These are phyloP conservation scores for Sclerotinia subarctica DNA, from an alignment of 2,329 filamentous ascomycete genomes.

Conservation along the genomic window DNA sequence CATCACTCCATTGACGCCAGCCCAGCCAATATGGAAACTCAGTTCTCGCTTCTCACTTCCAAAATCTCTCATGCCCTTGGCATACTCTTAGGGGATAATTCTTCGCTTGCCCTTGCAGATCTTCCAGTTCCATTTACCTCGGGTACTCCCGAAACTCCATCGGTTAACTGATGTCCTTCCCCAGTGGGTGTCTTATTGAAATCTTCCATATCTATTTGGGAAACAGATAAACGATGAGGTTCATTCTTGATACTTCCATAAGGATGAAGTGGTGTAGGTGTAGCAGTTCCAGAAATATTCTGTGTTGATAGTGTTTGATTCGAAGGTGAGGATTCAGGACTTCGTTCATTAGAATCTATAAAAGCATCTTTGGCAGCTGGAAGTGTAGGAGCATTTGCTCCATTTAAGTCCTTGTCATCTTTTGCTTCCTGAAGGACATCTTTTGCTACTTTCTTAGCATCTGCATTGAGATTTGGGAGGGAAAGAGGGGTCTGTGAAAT, in stretches of 20 bases:
- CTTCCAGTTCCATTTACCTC: neutral
- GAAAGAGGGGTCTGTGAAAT: constrained; percentile 27
- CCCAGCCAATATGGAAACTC: neutral
- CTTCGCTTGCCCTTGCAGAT: neutral
- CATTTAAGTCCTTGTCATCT: neutral
- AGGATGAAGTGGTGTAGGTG: neutral
- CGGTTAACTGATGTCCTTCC: neutral
- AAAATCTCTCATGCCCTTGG: neutral
- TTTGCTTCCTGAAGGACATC: constrained; percentile 27
- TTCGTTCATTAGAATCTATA: neutral
- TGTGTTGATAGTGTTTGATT: neutral
- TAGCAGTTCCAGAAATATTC: neutral
- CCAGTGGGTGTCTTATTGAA: neutral
- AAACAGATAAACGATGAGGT: neutral
- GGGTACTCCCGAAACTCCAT: neutral
- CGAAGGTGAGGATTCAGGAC: neutral
- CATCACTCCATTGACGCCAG: neutral
- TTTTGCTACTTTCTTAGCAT: constrained; percentile 30
- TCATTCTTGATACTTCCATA: neutral
- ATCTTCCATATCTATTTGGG: neutral
- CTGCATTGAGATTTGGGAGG: constrained; percentile 31
- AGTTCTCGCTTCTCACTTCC: neutral
- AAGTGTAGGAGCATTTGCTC: neutral
- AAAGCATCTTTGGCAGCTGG: neutral
- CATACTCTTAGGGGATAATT: constrained; percentile 13